Base-by-base conservation (phyloP, 2,329 filamentous ascomycete genomes). In the Myriosclerotinia duriaeana region DNA sequence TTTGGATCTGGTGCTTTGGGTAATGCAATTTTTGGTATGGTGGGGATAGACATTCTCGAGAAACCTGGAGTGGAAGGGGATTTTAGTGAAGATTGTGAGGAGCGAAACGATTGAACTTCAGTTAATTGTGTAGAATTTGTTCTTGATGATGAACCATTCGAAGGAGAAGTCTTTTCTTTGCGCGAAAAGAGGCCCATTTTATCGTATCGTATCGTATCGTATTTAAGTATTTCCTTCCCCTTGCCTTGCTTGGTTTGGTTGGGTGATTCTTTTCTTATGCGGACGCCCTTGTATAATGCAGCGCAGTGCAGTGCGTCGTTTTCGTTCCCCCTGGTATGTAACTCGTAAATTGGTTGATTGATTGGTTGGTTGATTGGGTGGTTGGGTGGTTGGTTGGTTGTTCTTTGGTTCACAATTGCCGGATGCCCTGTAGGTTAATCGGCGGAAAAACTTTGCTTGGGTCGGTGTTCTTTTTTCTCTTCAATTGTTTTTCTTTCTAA, bases 1-100 rank as follows among this genome's bases (percentile, higher is more conserved):
- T 89, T 85, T 74, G 94, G 93, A 79, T 98, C 93, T 38, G 94
- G 93, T 20, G 93, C 88, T 74, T 87, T 89, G 60, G 94, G 91
- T 58, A 98, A 85, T 70, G 92, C 86, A 74, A 96, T 84, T 78
- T 93, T 91, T 72, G 89, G 87, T 71, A 93, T 84, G 69, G 79
- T 82, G 71, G 73, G 67, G 53, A 70, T 63, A 1, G 73, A 69
- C 73, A 76, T 76, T 59, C 71, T 75, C 53, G 69, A 69, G 64
- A 72, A 71, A 11, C 67, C 70, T 15, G 73, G 73, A 22, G 73
- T 74, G 22, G 66, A 66, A 17, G 74, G 74, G 9, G 72, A 74
- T 69, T 71, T 73, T 17, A 76, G 64, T 2, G 74, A 75, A 42
- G 73, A 74, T 46, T 65, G 50, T 53, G 58, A 63, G 42, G 65